Evolutionary conservation across 169 alveolate genomes (phyloP), one percentile per base, ranked within the genome.

Genomic region (Perkinsus olseni): DNA sequence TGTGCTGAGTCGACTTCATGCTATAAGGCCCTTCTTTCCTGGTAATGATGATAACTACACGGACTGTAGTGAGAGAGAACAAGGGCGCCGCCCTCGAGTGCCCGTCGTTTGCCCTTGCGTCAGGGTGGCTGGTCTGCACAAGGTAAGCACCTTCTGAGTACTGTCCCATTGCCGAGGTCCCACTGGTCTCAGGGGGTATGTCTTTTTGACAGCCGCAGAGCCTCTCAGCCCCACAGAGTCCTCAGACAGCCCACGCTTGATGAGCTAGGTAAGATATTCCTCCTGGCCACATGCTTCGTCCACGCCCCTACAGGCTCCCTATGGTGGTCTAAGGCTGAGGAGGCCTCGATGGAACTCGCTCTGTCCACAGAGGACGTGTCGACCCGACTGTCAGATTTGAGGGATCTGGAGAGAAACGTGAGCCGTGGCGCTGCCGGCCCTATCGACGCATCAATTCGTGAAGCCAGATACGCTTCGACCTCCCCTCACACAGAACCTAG

Each of bases 221-320:
- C 82, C 82, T 62, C 82, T 62, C 82, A 62, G 82, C 82, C 82
- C 17, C 82, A 62, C 82, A 62, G 82, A 28, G 82, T 62, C 82
- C 82, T 62, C 1, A 8, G 82, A 24, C 82, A 62, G 31, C 82
- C 82, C 28, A 62, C 82, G 0, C 82, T 62, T 4, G 82, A 62
- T 3, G 82, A 62, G 82, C 82, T 62, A 28, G 82, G 82, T 62
- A 24, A 62, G 13, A 3, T 13, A 8, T 62, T 28, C 10, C 37
- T 62, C 13, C 82, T 62, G 10, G 17, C 36, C 82, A 8, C 10
- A 13, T 28, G 34, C 31, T 62, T 4, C 82, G 17, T 21, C 82
- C 28, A 13, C 31, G 8, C 1, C 28, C 13, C 1, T 21, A 1
- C 34, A 62, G 82, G 82, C 28, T 21, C 82, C 28, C 1, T 62